These are phyloP conservation scores for Candida silvicultrix DNA, from an alignment of 805 yeast genomes.

Conservation along the genomic window DNA sequence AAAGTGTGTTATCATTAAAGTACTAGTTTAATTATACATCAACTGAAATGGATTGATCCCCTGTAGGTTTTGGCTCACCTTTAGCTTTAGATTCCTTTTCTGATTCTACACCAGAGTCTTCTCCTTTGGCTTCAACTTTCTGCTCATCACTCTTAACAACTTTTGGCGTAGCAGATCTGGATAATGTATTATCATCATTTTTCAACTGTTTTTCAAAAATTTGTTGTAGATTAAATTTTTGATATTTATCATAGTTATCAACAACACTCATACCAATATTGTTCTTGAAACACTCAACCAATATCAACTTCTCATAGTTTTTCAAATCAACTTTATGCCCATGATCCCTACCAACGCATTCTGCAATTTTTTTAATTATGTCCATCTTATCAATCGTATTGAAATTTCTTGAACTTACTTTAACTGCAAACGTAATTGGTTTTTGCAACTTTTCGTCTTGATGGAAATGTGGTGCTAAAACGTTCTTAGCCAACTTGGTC, in stretches of 20 bases:
- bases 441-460: conserved; percentile 26
- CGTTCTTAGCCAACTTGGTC: conserved; percentile 46
- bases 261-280: conserved; percentile 87
- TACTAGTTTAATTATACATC: neutral
- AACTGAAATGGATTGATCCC: neutral
- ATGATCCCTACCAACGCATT: conserved; percentile 58
- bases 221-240: conserved; percentile 77
- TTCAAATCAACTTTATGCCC: conserved; percentile 80
- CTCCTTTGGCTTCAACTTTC: neutral
- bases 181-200: conserved; percentile 4
- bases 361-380: conserved; percentile 70
- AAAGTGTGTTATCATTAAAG: conserved; percentile 2
- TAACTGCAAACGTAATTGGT: conserved; percentile 63
- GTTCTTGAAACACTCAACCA: conserved; percentile 85
- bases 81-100: too few relatives aligned
- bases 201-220: conserved; percentile 45
- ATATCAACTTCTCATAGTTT: conserved; percentile 65
- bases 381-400: conserved; percentile 63
- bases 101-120: neutral
- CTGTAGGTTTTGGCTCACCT: too few relatives aligned
- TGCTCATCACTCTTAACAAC: neutral
- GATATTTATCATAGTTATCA: conserved; percentile 51
- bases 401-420: conserved; percentile 74
- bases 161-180: neutral
- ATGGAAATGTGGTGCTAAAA: conserved; percentile 69